Percentiles rank a stretch among this genome's conserved stretches.
Evolutionary conservation across 371 early-diverging fungal genomes (phyloP).

Genomic region (Actinomortierella wolfii): DNA sequence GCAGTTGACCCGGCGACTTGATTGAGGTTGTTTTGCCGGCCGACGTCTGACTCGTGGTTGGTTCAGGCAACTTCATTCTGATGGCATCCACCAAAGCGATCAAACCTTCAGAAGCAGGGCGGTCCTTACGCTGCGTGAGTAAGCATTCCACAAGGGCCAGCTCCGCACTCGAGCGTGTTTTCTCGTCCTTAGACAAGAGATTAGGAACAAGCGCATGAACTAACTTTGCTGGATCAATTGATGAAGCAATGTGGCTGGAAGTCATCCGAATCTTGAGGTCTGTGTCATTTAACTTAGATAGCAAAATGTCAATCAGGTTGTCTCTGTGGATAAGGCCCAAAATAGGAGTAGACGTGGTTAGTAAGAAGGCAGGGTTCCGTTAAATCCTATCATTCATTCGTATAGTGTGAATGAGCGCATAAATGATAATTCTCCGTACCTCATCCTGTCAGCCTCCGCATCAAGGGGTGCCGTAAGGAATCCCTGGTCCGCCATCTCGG

Average conservation of each 20-base stretch:
- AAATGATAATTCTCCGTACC: constrained; percentile 1
- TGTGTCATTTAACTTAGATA: constrained; percentile 3
- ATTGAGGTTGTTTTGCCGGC: neutral
- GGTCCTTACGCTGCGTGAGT: constrained; percentile 15
- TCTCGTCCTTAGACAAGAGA: neutral
- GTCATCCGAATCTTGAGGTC: constrained; percentile 12
- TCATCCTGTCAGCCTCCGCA: neutral
- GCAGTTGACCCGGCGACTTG: neutral
- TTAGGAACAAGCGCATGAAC: neutral
- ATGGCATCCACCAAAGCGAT: constrained; percentile 4
- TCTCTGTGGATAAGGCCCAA: neutral
- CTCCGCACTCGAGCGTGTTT: constrained; percentile 8
- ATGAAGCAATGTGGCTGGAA: constrained; percentile 13
- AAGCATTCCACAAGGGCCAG: constrained; percentile 16
- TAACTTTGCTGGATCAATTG: constrained; percentile 6
- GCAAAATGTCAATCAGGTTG: constrained; percentile 4
- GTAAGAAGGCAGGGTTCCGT: neutral
- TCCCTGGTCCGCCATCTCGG: constrained; percentile 6
- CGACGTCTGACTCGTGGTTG: neutral
- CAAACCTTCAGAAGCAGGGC: constrained; percentile 14
- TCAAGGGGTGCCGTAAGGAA: constrained; percentile 7
- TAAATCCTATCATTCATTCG: neutral
- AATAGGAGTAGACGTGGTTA: neutral
- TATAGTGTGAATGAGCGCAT: neutral
- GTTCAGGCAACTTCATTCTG: neutral